Base-by-base conservation (phyloP, 805 yeast genomes). In the Martiniozyma abietophila region DNA sequence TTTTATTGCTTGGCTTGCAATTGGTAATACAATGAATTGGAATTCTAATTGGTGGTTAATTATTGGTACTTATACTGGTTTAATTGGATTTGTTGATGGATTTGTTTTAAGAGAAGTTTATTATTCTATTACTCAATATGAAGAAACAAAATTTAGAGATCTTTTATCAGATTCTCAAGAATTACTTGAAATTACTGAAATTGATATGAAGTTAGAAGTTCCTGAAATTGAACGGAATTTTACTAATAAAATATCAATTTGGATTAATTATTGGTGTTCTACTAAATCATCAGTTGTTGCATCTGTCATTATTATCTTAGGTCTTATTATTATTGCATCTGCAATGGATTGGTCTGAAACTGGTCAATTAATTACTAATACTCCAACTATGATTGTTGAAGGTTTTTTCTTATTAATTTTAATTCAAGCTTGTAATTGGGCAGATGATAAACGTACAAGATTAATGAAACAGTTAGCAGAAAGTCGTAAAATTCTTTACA, bases 41-140 rank as follows among this genome's bases (percentile, higher is more conserved):
- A 42, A 43, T 39, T 54, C 50, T 31, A 49, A 59, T 36, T 63
- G 67, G 68, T 63, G 66, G 66, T 44, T 63, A 25, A 60, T 64
- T 28, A 62, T 61, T 38, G 68, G 69, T 31, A 62, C 69, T 2
- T 63, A 64, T 40, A 59, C 67, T 1, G 69, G 69, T 17, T 47
- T 63, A 15, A 48, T 62, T 25, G 68, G 68, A 2, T 62, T 61
- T 39, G 31, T 58, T 29, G 68, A 63, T 41, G 67, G 67, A 2
- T 61, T 60, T 40, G 56, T 56, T 29, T 44, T 63, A 25, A 51
- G 68, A 43, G 56, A 61, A 35, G 59, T 53, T 11, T 62, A 58
- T 31, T 49, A 45, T 27, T 45, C 61, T 18, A 49, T 42, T 29
- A 42, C 44, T 15, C 21, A 27, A 24, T 37, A 46, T 27, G 43